phyloP scores from a whole-genome alignment of 2,329 filamentous ascomycete genomes.

The Dactylella cylindrospora region DNA sequence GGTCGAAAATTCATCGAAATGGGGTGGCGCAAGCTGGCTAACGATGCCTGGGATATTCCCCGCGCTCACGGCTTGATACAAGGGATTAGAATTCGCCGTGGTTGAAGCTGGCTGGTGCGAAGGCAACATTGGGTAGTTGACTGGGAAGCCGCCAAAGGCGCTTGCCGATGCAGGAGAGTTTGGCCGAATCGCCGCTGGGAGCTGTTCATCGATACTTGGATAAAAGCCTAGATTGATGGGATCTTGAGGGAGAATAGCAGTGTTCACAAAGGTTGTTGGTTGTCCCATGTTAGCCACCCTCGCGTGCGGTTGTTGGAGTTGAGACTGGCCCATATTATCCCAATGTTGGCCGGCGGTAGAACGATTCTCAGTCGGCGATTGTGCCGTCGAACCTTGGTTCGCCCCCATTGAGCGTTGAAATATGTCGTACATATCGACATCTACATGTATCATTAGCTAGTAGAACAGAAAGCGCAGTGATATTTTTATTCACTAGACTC shows the following conservation, averaged over 20 bases:
- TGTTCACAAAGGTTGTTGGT: neutral
- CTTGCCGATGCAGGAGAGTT: conserved; percentile 10
- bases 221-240: neutral
- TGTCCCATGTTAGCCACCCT: neutral
- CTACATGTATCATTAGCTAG: conserved; percentile 9
- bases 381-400: neutral
- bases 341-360: neutral
- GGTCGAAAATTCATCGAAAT: conserved; percentile 12
- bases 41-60: conserved; percentile 13
- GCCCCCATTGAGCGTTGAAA: conserved; percentile 28
- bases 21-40: conserved; percentile 9
- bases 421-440: conserved; percentile 42
- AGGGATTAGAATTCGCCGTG: too few relatives aligned
- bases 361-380: neutral
- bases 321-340: neutral
- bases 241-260: neutral
- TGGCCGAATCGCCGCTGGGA: neutral
- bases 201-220: neutral
- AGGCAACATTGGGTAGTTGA: neutral
- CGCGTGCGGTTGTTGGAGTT: conserved; percentile 4
- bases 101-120: conserved; percentile 12
- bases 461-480: neutral
- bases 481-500: neutral
- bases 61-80: conserved; percentile 7
- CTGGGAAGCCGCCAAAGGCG: conserved; percentile 2